Percentiles rank a stretch among this genome's conserved stretches.
These are phyloP conservation scores for Cyclotella baltica DNA, from an alignment of 108 stramenopile species.

Conservation along the genomic window DNA sequence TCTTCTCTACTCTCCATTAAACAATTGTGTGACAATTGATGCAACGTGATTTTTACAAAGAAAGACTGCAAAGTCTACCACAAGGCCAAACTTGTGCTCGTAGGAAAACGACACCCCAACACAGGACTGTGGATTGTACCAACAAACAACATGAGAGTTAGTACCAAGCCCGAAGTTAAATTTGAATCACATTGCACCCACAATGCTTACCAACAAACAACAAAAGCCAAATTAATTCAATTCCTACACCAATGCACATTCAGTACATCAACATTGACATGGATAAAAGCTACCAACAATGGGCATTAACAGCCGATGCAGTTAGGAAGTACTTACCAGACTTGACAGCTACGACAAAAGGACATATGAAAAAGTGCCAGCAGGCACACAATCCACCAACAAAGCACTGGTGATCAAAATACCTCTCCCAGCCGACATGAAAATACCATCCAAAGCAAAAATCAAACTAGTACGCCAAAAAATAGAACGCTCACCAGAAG, in stretches of 20 bases:
- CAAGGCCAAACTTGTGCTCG: conserved; percentile 10
- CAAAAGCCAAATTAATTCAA: conserved; percentile 16
- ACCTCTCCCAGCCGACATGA: background rate
- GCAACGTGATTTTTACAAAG: conserved; percentile 12
- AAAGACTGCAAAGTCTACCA: conserved; percentile 14
- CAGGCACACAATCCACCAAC: background rate
- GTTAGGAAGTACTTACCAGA: background rate
- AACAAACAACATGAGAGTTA: background rate
- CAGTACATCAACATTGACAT: conserved; percentile 7
- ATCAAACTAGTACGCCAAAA: too few species aligned
- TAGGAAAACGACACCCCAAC: conserved; percentile 4
- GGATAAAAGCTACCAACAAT: conserved; percentile 27
- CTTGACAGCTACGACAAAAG: conserved; percentile 15
- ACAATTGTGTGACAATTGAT: conserved; percentile 25
- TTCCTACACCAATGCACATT: conserved; percentile 29
- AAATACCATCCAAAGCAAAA: background rate
- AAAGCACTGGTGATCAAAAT: background rate
- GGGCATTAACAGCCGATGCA: conserved; percentile 4
- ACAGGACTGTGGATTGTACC: conserved; percentile 33
- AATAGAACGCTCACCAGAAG: background rate
- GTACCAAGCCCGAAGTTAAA: background rate
- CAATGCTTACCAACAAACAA: background rate
- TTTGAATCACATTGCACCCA: background rate
- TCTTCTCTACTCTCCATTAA: conserved; percentile 17
- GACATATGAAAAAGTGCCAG: conserved; percentile 12